A percentile compares a stretch with the other conserved stretches of the same genome.
Evolutionary conservation across 306 rosid species (phyloP).

Genomic region (Lupinus albus): DNA sequence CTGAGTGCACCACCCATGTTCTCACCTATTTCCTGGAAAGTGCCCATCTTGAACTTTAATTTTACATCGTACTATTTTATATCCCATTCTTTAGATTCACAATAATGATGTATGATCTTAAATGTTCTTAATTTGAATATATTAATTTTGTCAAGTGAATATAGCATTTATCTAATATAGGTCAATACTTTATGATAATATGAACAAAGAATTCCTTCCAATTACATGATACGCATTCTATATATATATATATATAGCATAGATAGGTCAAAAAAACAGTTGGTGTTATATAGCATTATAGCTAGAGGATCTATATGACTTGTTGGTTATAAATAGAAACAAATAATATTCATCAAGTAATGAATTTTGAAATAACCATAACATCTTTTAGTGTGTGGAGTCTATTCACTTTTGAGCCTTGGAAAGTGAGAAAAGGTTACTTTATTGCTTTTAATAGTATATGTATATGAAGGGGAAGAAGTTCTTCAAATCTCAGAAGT

Average conservation of each 20-base stretch:
- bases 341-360: too few species aligned
- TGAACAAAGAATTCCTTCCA: too few species aligned
- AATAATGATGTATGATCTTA: too few species aligned
- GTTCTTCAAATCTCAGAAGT: not conserved
- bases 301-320: too few species aligned
- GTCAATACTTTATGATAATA: too few species aligned
- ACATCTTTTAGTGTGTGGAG: not conserved
- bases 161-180: too few species aligned
- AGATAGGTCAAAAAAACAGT: too few species aligned
- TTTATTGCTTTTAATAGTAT: not conserved
- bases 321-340: not conserved
- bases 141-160: too few species aligned
- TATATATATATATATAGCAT: too few species aligned
- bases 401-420: not conserved
- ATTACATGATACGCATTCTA: too few species aligned
- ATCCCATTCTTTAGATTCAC: not conserved
- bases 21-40: conserved; percentile 48
- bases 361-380: not conserved
- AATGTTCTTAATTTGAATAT: too few species aligned
- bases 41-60: conserved; percentile 27
- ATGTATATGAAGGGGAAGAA: not conserved
- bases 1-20: conserved; percentile 38
- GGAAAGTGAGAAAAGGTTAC: not conserved
- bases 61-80: not conserved
- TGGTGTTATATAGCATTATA: too few species aligned